phyloP scores from a whole-genome alignment of 441 rosid species.

The Capsella rubella region DNA sequence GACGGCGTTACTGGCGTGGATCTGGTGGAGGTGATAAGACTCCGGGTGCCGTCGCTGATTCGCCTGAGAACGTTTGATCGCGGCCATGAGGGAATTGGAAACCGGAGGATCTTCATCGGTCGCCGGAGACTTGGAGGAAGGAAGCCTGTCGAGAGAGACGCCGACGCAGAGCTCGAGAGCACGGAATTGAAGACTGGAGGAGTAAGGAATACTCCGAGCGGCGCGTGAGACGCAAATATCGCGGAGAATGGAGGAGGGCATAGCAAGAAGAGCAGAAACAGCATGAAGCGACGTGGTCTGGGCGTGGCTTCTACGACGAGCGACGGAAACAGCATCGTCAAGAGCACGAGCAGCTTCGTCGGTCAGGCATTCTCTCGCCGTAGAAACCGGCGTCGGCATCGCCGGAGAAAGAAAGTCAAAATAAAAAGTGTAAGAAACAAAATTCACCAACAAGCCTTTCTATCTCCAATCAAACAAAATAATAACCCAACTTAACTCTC shows the following conservation, averaged over 20 bases:
- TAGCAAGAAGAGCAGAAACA: slow-evolving; percentile 70
- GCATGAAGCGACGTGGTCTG: slow-evolving; percentile 92
- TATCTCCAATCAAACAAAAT: slow-evolving; percentile 23
- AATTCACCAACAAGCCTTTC: slow-evolving; percentile 38
- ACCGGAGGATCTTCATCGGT: slow-evolving; percentile 65
- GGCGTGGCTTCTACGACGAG: slow-evolving; percentile 71
- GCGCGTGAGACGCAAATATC: slow-evolving; percentile 76
- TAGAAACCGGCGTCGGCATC: slow-evolving; percentile 84
- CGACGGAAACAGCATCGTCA: slow-evolving; percentile 81
- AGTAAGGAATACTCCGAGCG: slow-evolving; percentile 52
- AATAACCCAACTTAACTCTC: slow-evolving; percentile 4
- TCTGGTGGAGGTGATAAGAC: slow-evolving; percentile 69
- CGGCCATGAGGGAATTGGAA: slow-evolving; percentile 91
- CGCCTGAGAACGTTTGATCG: slow-evolving; percentile 90
- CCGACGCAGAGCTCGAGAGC: slow-evolving; percentile 83
- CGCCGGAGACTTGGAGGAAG: slow-evolving; percentile 56
- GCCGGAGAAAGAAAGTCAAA: slow-evolving; percentile 49
- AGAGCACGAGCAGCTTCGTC: slow-evolving; percentile 80
- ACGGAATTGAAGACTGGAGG: slow-evolving; percentile 71
- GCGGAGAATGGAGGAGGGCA: slow-evolving; percentile 71
- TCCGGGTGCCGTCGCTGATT: slow-evolving; percentile 87
- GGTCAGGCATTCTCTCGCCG: slow-evolving; percentile 80
- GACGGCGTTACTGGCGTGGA: slow-evolving; percentile 46
- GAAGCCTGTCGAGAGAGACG: slow-evolving; percentile 77
- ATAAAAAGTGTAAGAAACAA: not conserved